Percentiles rank a stretch among this genome's conserved stretches.
phyloP scores from a whole-genome alignment of 139 green algal species.

The Mesotaenium endlicherianum region DNA sequence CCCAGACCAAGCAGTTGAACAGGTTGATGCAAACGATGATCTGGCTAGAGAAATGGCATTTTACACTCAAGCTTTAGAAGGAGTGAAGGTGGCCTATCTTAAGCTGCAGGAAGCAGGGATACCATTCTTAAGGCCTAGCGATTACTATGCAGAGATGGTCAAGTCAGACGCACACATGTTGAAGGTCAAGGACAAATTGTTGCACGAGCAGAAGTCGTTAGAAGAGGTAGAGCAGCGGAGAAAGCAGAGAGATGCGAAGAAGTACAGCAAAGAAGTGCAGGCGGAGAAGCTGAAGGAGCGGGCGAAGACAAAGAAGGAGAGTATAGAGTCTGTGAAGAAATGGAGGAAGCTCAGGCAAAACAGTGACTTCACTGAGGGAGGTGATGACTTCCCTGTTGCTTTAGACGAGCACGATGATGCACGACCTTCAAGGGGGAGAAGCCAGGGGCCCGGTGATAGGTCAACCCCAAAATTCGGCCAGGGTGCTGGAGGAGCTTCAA shows the following conservation, averaged over 20 bases:
- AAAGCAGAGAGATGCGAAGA: conserved; percentile 88
- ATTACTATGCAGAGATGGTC: conserved; percentile 98
- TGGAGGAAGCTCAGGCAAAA: conserved; percentile 72
- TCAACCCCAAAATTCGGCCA: neutral
- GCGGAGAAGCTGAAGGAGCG: conserved; percentile 81
- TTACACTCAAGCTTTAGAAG: conserved; percentile 85
- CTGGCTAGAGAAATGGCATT: conserved; percentile 86
- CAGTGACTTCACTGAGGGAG: conserved; percentile 34
- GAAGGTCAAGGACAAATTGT: conserved; percentile 49
- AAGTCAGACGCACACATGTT: conserved; percentile 96
- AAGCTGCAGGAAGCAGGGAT: conserved; percentile 67
- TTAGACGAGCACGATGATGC: neutral
- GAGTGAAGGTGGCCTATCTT: conserved; percentile 66
- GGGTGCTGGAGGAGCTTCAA: neutral
- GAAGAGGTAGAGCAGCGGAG: conserved; percentile 53
- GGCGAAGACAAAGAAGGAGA: conserved; percentile 76
- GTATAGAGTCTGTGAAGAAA: conserved; percentile 77
- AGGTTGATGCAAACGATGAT: conserved; percentile 83
- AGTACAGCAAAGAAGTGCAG: conserved; percentile 86
- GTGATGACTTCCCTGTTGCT: conserved; percentile 27
- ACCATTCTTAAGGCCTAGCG: conserved; percentile 75
- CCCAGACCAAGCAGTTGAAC: neutral
- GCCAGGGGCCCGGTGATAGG: neutral
- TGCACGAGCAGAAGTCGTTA: conserved; percentile 41
- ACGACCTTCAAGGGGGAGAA: neutral